Evolutionary conservation across 2,329 filamentous ascomycete genomes (phyloP), one percentile per base, ranked within the genome.

Genomic region (Dactylellina drechsleri): DNA sequence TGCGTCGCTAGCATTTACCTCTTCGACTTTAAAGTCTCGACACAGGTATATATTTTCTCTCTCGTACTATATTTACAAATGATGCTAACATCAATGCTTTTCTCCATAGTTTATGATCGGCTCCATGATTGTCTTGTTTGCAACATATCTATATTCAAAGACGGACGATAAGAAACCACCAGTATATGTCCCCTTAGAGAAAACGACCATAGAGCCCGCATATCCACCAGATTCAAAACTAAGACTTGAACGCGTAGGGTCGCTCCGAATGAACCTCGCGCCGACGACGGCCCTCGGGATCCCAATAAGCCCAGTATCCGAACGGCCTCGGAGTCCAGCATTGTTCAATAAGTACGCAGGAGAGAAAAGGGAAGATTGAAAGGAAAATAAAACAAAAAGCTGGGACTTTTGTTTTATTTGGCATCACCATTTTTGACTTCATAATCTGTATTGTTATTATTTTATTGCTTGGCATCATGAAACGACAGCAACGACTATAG

Each of bases 1-100:
- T 93, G 93, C 77, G 78, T 97, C 13, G 91, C 92, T 61, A 97
- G 93, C 80, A 87, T 96, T 1, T 90, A 88, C 82, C 90, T 97
- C 77, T 97, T 98, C 81, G 87, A 93, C 58, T 92, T 96, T 78
- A 83, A 88, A 56, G 86, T 95, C 50, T 91, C 90, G 0, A 80
- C 85, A 26, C 87, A 88, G 77, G 92, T 96, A 86, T 45, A 65
- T 13, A 23, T 54, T 31, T 31, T 12, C 12, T 15, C 15, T 18
- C 47, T 10, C 6, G 5, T 10, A 36, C 31, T 36, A 36, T 36
- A 36, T 36, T 7, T 36, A 36, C 10, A 36, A 36, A 36, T 36
- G 31, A 47, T 15, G 16, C 13, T 47, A 47, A 47, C 16, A 12
- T 15, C 16, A 1, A 47, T 47, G 13, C 16, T 47, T n/a, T 47